Conservation (phyloP, 1,284 basidiomycete species). For the Trametes pubescens region DNA sequence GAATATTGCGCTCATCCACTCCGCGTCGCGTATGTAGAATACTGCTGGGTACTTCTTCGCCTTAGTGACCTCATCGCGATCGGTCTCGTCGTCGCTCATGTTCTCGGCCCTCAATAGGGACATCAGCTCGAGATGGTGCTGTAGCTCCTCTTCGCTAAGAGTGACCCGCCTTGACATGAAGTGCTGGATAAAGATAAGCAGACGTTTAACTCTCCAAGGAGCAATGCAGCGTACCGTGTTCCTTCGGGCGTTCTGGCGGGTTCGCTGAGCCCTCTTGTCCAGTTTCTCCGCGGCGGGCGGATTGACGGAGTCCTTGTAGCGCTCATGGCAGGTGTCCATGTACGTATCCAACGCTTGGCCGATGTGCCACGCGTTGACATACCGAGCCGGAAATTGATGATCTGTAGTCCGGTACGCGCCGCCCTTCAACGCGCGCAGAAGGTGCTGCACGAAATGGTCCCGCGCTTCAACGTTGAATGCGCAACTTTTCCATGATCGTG, state of each 20-base stretch:
- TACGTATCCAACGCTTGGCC: slow-evolving; percentile 5
- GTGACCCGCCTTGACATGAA: not conserved
- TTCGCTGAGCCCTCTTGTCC: not conserved
- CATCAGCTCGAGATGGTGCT: slow-evolving; percentile 8
- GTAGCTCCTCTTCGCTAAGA: not conserved
- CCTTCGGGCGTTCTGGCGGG: slow-evolving; percentile 1
- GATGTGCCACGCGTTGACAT: slow-evolving; percentile 8
- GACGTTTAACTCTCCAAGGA: not conserved
- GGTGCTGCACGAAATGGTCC: slow-evolving; percentile 8
- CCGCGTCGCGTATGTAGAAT: not conserved
- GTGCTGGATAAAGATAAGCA: no score
- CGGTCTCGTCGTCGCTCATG: slow-evolving; percentile 18
- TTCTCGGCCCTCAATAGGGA: not conserved
- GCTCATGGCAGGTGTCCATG: slow-evolving; percentile 4
- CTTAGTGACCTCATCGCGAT: slow-evolving; percentile 1
- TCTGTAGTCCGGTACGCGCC: slow-evolving; percentile 1
- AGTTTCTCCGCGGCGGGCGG: not conserved
- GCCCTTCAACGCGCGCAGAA: slow-evolving; percentile 2
- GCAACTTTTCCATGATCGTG: slow-evolving; percentile 3
- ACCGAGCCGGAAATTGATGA: not conserved
- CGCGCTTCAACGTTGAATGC: slow-evolving; percentile 15
- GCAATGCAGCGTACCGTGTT: slow-evolving; percentile 1
- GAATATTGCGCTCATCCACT: slow-evolving; percentile 1
- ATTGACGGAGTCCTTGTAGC: not conserved
- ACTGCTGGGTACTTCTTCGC: not conserved